Conservation (phyloP, 2,329 filamentous ascomycete species). For the Colletotrichum sp. region DNA sequence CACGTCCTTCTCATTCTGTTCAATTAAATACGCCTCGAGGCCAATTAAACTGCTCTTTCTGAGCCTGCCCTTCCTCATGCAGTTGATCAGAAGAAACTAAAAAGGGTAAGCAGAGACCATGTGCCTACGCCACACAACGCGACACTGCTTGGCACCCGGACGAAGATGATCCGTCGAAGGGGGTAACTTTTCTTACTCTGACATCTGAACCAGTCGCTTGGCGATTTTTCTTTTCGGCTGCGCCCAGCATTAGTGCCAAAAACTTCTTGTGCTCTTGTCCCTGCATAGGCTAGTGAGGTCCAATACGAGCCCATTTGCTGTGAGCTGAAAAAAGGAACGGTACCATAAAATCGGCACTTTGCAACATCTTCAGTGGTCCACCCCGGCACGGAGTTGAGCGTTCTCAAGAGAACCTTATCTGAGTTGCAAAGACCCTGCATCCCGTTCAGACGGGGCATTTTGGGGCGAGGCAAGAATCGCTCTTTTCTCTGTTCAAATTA, state of each 20-base stretch:
- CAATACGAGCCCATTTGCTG: background rate
- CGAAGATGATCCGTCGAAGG: background rate
- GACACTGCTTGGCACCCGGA: background rate
- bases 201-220: background rate
- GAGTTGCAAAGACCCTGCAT: background rate
- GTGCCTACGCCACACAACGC: background rate
- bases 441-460: background rate
- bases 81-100: background rate
- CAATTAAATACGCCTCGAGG: background rate
- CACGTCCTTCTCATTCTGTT: background rate
- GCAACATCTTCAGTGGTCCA: background rate
- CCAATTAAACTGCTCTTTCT: background rate
- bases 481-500: background rate
- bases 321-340: background rate
- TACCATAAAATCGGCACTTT: background rate
- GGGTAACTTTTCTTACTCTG: background rate
- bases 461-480: background rate
- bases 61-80: background rate
- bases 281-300: background rate
- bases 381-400: background rate
- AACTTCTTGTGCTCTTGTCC: background rate
- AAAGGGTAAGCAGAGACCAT: background rate
- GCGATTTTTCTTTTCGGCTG: background rate
- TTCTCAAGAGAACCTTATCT: background rate
- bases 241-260: background rate